These are phyloP conservation scores for Solanum ossicruentum DNA, from an alignment of 257 asterid genomes.

Conservation along the genomic window DNA sequence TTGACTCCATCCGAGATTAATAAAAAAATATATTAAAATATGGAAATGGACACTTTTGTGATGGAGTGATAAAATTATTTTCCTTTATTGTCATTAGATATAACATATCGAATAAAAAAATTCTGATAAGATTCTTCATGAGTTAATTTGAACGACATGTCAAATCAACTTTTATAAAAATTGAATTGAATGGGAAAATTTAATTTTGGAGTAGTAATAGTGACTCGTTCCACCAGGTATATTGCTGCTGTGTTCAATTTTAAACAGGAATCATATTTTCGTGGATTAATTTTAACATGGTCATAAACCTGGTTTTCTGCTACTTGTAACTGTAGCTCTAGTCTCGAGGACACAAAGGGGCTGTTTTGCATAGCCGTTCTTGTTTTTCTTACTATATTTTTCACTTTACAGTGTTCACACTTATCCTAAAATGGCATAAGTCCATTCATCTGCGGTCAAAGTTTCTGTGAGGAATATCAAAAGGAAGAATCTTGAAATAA, in stretches of 20 bases:
- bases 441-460: not conserved
- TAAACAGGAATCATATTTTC: not conserved
- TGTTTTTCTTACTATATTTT: conserved; percentile 3
- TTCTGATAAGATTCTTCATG: not conserved
- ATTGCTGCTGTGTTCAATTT: not conserved
- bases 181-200: not conserved
- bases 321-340: not conserved
- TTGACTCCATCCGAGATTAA: too few relatives aligned
- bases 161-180: not conserved
- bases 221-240: too few relatives aligned
- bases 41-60: too few relatives aligned
- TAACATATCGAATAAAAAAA: not conserved
- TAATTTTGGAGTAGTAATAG: too few relatives aligned
- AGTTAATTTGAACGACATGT: not conserved
- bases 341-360: conserved; percentile 2
- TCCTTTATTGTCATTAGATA: too few relatives aligned
- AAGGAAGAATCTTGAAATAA: not conserved
- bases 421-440: not conserved
- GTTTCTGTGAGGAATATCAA: not conserved
- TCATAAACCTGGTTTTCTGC: not conserved
- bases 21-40: too few relatives aligned
- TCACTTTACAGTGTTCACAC: not conserved
- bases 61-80: too few relatives aligned
- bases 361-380: not conserved
- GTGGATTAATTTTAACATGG: not conserved